phyloP scores from a whole-genome alignment of 106 monocot species.

The Hemerocallis citrina region DNA sequence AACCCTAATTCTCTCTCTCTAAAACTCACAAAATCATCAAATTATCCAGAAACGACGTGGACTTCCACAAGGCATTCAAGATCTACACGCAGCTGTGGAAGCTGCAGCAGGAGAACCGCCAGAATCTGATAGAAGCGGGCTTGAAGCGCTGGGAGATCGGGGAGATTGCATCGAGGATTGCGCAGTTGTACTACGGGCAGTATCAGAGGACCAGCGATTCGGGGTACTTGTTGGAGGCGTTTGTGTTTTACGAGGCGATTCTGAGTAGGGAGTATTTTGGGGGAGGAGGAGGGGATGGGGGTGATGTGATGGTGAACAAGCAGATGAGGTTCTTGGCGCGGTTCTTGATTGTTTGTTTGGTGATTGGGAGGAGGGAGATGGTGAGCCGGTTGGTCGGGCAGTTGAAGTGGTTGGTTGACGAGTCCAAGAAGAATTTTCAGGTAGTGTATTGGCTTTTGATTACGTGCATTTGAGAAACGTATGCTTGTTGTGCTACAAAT shows the following conservation, averaged over 20 bases:
- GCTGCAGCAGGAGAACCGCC: conserved; percentile 68
- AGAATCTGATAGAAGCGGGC: conserved; percentile 55
- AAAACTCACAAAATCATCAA: too few species aligned
- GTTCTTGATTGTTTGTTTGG: conserved; percentile 52
- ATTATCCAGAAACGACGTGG: conserved; percentile 30
- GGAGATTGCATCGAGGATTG: conserved; percentile 71
- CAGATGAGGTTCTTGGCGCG: conserved; percentile 69
- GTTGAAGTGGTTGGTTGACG: conserved; percentile 43
- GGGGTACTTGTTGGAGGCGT: conserved; percentile 44
- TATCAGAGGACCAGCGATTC: conserved; percentile 58
- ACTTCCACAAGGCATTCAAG: conserved; percentile 72
- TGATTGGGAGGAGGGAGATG: conserved; percentile 62
- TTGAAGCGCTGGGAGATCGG: conserved; percentile 70
- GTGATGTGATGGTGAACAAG: conserved; percentile 51
- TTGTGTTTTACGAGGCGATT: conserved; percentile 65
- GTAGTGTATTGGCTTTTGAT: too few species aligned
- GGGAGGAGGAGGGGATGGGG: conserved; percentile 11
- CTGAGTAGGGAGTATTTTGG: conserved; percentile 53
- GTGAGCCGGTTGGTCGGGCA: conserved; percentile 27
- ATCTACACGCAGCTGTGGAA: conserved; percentile 69
- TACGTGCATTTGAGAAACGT: too few species aligned
- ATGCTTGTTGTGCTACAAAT: too few species aligned
- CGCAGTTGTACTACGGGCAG: conserved; percentile 61
- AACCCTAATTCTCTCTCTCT: neutral
- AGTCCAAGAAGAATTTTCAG: conserved; percentile 43